A percentile compares a stretch with the other conserved stretches of the same genome.
Evolutionary conservation across 2,329 filamentous ascomycete genomes (phyloP).

Genomic region (Trichothecium sympodiale): DNA sequence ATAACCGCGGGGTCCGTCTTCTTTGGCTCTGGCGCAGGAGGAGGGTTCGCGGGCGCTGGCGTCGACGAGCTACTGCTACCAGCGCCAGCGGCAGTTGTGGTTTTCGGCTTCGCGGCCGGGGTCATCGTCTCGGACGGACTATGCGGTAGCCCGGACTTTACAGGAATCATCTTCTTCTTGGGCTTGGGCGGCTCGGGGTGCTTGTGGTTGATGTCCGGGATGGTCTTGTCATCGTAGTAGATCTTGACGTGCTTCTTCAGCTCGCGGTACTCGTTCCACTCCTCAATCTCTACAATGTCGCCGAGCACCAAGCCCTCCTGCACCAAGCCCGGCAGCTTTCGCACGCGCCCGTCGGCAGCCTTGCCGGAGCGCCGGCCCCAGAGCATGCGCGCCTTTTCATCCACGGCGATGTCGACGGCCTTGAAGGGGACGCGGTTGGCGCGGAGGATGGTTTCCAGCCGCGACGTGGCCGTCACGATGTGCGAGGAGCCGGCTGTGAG

Average conservation of each 20-base stretch:
- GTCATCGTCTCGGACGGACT: slow-evolving; percentile 12
- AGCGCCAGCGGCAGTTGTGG: slow-evolving; percentile 13
- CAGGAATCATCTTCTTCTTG: slow-evolving; percentile 18
- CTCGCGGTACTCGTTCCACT: slow-evolving; percentile 99
- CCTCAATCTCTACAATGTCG: slow-evolving; percentile 86
- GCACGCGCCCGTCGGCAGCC: slow-evolving; percentile 44
- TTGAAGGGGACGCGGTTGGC: slow-evolving; percentile 92
- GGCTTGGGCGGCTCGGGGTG: slow-evolving; percentile 28
- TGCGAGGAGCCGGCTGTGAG: slow-evolving; percentile 91
- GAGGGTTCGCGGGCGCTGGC: slow-evolving; percentile 7
- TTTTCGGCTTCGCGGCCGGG: slow-evolving; percentile 12
- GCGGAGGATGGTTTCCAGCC: slow-evolving; percentile 90
- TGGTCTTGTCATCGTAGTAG: slow-evolving; percentile 51
- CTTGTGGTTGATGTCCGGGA: slow-evolving; percentile 42
- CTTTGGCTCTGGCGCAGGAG: slow-evolving; percentile 5
- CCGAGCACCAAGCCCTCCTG: slow-evolving; percentile 79
- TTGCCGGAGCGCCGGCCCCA: slow-evolving; percentile 80
- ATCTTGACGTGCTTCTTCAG: slow-evolving; percentile 74
- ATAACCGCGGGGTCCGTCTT: slow-evolving; percentile 8
- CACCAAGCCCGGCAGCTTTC: slow-evolving; percentile 80
- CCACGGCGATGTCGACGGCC: slow-evolving; percentile 80
- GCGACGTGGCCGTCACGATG: slow-evolving; percentile 90
- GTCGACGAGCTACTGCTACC: slow-evolving; percentile 6
- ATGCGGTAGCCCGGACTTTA: too few relatives aligned
- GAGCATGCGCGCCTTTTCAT: slow-evolving; percentile 77